Base-by-base conservation (phyloP, 2,329 filamentous ascomycete species). In the Paecilomyces niveus region DNA sequence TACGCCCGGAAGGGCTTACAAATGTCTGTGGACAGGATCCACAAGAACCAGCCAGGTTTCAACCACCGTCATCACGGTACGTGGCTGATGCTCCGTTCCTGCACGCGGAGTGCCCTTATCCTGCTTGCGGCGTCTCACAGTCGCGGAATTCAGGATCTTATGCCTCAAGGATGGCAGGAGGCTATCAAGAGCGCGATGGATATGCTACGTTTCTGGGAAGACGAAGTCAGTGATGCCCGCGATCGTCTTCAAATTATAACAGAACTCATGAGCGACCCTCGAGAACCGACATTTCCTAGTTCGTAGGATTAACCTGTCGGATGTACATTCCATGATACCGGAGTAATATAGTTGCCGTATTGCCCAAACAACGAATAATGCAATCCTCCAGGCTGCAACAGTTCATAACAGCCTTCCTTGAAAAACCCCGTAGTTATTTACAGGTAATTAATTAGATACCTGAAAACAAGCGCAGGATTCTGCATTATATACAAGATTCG, bases 51-150 rank as follows among this genome's bases (percentile, higher is more conserved):
- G 56, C 60, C 61, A 24, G 69, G 69, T 2, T 72, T 72, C 57
- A 65, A 65, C 24, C 65, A 70, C 56, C 69, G 70, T 8, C 70
- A 72, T 58, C 70, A 72, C 56, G 70, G 70, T 10, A 68, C 68
- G 13, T 72, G 70, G 70, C 57, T 72, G 45, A 72, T 72, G 70
- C 52, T 72, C 24, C 62, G 70, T 11, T 68, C 68, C 2, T 72
- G 70, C 49, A 68, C 68, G 2, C 59, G 70, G 53, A 72, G 70
- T 57, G 68, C 69, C 1, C 55, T 71, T 18, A 65, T 72, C 18
- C 55, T 72, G 1, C 58, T 72, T 11, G 70, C 66, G 5, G 61
- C 61, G 10, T 62, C 55, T 13, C 61, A 62, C 32, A 62, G 60
- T 24, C 56, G 56, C 39, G 58, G 56, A 31, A 56, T 60, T 3